These are phyloP conservation scores for Senna tora DNA, from an alignment of 306 rosid species.

Conservation along the genomic window DNA sequence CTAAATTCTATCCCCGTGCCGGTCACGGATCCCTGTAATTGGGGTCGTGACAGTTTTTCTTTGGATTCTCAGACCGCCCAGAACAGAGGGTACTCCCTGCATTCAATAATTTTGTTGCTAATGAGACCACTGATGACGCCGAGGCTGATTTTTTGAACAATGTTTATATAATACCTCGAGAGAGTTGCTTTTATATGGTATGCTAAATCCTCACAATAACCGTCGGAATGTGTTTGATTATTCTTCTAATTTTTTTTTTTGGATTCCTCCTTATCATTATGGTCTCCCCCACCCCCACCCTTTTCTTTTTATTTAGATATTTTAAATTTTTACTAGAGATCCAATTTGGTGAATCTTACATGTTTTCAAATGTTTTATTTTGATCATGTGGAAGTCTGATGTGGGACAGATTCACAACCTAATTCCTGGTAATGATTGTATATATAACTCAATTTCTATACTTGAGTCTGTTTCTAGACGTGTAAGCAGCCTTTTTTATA, in stretches of 20 bases:
- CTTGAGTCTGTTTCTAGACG: slow-evolving; percentile 2
- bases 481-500: slow-evolving; percentile 6
- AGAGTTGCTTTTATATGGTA: slow-evolving; percentile 93
- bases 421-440: slow-evolving; percentile 81
- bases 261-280: neutral
- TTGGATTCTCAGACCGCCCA: slow-evolving; percentile 50
- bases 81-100: slow-evolving; percentile 52
- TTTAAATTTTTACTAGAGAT: slow-evolving; percentile 4
- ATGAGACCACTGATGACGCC: slow-evolving; percentile 66
- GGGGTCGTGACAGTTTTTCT: too few relatives aligned
- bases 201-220: slow-evolving; percentile 20
- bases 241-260: slow-evolving; percentile 13
- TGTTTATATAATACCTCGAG: slow-evolving; percentile 63
- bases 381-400: slow-evolving; percentile 85
- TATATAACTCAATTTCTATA: slow-evolving; percentile 35
- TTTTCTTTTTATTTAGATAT: neutral
- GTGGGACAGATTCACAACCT: slow-evolving; percentile 86
- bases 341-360: slow-evolving; percentile 50
- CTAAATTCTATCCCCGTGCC: too few relatives aligned
- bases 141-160: slow-evolving; percentile 68
- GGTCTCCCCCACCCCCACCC: slow-evolving; percentile 2
- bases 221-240: slow-evolving; percentile 12
- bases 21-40: too few relatives aligned
- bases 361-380: slow-evolving; percentile 46
- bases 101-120: slow-evolving; percentile 72